Conservation (phyloP, 2,329 filamentous ascomycete genomes). For the Hirsutella minnesotensis region DNA sequence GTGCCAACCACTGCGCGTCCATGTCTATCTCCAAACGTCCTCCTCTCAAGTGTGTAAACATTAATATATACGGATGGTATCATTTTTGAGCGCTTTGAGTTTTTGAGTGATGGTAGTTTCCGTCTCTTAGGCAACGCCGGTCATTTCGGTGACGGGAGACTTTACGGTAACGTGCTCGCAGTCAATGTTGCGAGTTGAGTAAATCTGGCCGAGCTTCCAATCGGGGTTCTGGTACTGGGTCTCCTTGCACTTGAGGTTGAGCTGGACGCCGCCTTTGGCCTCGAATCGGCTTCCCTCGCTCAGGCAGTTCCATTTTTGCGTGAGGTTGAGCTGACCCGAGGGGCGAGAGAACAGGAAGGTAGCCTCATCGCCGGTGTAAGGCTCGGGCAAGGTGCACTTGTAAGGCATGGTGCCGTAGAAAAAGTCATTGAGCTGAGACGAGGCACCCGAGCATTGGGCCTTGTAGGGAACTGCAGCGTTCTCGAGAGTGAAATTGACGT, state of each 20-base stretch:
- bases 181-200: slow-evolving; percentile 15
- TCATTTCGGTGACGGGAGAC: slow-evolving; percentile 14
- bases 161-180: slow-evolving; percentile 15
- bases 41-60: neutral
- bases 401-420: slow-evolving; percentile 36
- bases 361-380: slow-evolving; percentile 10
- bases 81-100: neutral
- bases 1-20: no score
- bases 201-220: slow-evolving; percentile 19
- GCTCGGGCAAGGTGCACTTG: slow-evolving; percentile 26
- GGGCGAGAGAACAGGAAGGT: slow-evolving; percentile 32
- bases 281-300: slow-evolving; percentile 23
- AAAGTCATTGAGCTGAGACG: slow-evolving; percentile 32
- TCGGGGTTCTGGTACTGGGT: slow-evolving; percentile 15
- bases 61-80: neutral
- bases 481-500: slow-evolving; percentile 35
- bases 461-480: slow-evolving; percentile 30
- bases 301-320: slow-evolving; percentile 37
- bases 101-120: neutral
- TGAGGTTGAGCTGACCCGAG: slow-evolving; percentile 23
- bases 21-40: no score
- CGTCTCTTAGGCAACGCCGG: slow-evolving; percentile 13
- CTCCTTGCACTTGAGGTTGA: slow-evolving; percentile 18
- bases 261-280: slow-evolving; percentile 13
- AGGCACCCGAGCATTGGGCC: slow-evolving; percentile 26